Evolutionary conservation across 345 rosid genomes (phyloP), one percentile per base, ranked within the genome.

Genomic region (Murraya paniculata): DNA sequence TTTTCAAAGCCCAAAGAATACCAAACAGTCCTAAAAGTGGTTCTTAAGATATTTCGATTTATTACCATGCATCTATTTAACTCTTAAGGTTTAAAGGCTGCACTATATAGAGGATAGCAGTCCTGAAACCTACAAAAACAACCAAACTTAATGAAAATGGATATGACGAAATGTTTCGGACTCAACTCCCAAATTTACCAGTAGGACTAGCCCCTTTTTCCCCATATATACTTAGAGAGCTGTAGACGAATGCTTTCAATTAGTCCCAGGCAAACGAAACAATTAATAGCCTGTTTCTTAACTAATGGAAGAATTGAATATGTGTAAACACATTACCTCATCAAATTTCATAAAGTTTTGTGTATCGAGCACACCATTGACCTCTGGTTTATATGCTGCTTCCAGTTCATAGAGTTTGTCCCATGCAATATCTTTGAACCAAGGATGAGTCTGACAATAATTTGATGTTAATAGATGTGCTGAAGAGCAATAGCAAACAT

Each of bases 341-440:
- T 95, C 97, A 66, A 90, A 95, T 85, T 91, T 93, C 92, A 92
- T 90, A 58, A 95, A 95, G 78, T 93, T 95, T 70, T 90, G 98
- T 10, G 98, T 91, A 81, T 95, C 98, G 66, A 95, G 92, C 74
- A 93, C 93, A 70, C 95, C 95, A 74, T 91, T 74, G 70, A 95
- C 95, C 77, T 90, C 84, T 31, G 98, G 98, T 79, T 91, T 93
- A 83, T 92, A 95, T 74, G 97, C 98, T 78, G 98, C 98, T 64
- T 95, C 98, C 89, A 83, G 82, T 76, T 89, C 93, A 60, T 93
- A 95, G 74, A 95, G 91, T 79, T 77, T 91, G 30, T 93, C 87
- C 98, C 98, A 95, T 62, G 64, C 72, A 79, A 92, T 68, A 79
- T 86, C 98, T 88, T 86, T 95, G 91, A 93, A 93, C 98, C 98